Evolutionary conservation across 2,329 filamentous ascomycete species (phyloP), one percentile per base, ranked within the genome.

Genomic region (Didymella lethalis): DNA sequence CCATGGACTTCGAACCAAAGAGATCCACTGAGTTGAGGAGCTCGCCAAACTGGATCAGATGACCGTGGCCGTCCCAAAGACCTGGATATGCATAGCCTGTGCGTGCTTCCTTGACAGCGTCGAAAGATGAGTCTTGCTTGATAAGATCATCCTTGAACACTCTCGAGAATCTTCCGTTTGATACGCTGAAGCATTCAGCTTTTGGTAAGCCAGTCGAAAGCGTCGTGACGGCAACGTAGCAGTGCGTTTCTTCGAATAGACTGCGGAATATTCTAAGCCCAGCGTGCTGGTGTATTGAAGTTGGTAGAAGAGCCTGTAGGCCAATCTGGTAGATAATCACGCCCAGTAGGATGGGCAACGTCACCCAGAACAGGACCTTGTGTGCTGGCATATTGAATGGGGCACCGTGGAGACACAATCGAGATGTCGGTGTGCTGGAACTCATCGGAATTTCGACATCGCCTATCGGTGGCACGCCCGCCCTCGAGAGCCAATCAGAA

Each of bases 21-120:
- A 91, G 76, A 65, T 88, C 83, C 0, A 88, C 88, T 4, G 86
- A 88, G 66, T 88, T 84, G 36, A 90, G 77, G 67, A 88, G 88
- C 74, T 90, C 87, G 49, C 86, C 89, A 70, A 88, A 90, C 65
- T 85, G 83, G 18, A 88, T 71, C 47, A 91, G 76, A 69, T 91
- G 89, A 0, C 87, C 89, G 71, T 91, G 89, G 0, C 87, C 88
- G 64, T 91, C 89, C 85, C 88, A 90, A 1, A 91, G 78, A 0
- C 88, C 88, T 0, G 89, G 89, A 26, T 90, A 84, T 1, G 84
- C 87, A 64, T 85, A 82, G 0, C 86, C 87, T 5, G 74, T 64
- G 16, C 67, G 68, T 23, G 57, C 63, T 12, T 79, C 66, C 23
- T 75, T 76, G 16, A 71, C 70, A 18, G 72, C 68, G 14, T 70